Evolutionary conservation across 2,329 filamentous ascomycete genomes (phyloP), one percentile per base, ranked within the genome.

Genomic region (Xylaria sp.): DNA sequence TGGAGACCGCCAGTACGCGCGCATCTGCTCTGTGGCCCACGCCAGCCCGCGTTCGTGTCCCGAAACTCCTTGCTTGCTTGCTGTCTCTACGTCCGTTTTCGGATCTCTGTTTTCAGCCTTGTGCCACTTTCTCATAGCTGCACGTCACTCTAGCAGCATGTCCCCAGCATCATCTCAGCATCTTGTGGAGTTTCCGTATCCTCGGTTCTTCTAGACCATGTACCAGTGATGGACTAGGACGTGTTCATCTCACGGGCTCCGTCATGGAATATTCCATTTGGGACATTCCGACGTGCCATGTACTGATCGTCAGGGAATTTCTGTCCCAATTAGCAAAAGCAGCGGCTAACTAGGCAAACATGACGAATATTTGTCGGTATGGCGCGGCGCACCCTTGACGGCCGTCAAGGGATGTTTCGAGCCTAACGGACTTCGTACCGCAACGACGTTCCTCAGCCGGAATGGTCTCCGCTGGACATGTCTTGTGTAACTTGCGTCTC

Each of bases 41-140:
- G 58, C 51, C 58, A 32, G 65, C 41, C 59, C 59, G 44, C 67
- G 41, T 44, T 32, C 48, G 39, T 66, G 48, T 64, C 68, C 58
- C 46, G 61, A 69, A 63, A 63, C 60, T 46, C 62, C 68, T 69
- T 66, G 69, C 18, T n/a, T 18, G 18, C 32, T 72, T 68, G 68
- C 65, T 48, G 57, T 55, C 52, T 46, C 65, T 50, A 68, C 60
- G 60, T 72, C 70, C 68, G 67, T 70, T 71, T 73, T 71, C 66
- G 66, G 60, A 70, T 76, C 72, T 70, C 74, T 73, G 64, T 70
- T 75, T 78, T 77, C 76, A 79, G 76, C 76, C 76, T 78, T 77
- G 76, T 74, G 76, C 74, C 46, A 74, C 74, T 73, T 75, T 75
- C 74, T 70, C 68, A 59, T 71, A 52, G 71, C 72, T 78, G 77